Evolutionary conservation across 1,284 basidiomycete genomes (phyloP).

Genomic region (Moesziomyces antarcticus): DNA sequence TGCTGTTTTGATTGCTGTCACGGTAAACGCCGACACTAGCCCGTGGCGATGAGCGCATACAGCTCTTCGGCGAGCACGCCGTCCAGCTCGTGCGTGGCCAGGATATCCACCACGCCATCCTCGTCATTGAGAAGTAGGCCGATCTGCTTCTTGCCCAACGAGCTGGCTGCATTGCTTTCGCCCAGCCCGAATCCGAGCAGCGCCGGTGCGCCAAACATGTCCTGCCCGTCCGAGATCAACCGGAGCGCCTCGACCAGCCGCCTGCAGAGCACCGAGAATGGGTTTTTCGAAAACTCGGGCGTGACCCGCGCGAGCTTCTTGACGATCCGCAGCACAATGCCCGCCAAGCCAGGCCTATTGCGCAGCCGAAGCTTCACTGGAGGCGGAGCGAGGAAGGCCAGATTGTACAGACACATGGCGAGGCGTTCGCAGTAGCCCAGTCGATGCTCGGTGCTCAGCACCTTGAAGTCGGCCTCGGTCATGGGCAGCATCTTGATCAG

Average conservation of each 20-base stretch:
- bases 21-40: background rate
- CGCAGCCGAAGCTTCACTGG: conserved; percentile 78
- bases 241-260: conserved; percentile 85
- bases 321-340: conserved; percentile 70
- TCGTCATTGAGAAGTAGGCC: conserved; percentile 41
- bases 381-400: conserved; percentile 84
- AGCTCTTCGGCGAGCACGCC: conserved; percentile 33
- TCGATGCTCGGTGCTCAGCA: conserved; percentile 76
- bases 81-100: conserved; percentile 42
- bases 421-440: conserved; percentile 82
- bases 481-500: conserved; percentile 86
- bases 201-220: conserved; percentile 76
- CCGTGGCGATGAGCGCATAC: conserved; percentile 31
- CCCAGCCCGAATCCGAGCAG: conserved; percentile 54
- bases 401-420: conserved; percentile 82
- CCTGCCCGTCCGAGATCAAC: conserved; percentile 81
- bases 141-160: conserved; percentile 26
- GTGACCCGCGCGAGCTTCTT: conserved; percentile 69
- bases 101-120: conserved; percentile 44
- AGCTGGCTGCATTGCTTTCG: conserved; percentile 5
- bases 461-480: conserved; percentile 78
- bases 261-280: conserved; percentile 76
- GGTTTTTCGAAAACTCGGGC: conserved; percentile 72
- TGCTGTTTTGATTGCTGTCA: background rate
- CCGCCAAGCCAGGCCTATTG: conserved; percentile 68